Percentiles rank a stretch among this genome's conserved stretches.
These are phyloP conservation scores for Phyllosticta paracitricarpa DNA, from an alignment of 2,329 filamentous ascomycete genomes.

Conservation along the genomic window DNA sequence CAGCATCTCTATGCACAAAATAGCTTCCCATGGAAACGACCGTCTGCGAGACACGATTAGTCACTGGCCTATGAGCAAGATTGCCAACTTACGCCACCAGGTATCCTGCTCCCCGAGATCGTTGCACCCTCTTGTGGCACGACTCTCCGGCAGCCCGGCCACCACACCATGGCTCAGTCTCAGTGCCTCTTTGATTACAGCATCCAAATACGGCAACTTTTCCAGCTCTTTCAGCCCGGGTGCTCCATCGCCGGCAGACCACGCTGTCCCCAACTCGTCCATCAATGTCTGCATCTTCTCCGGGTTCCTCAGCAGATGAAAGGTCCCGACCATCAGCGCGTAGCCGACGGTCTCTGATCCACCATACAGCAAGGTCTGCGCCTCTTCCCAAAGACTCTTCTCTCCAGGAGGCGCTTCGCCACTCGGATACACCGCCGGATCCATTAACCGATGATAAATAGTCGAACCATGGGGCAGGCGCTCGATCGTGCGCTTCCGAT, in stretches of 20 bases:
- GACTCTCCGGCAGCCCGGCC: constrained; percentile 17
- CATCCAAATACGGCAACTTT: constrained; percentile 24
- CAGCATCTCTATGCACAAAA: constrained; percentile 20
- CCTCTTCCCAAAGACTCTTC: constrained; percentile 34
- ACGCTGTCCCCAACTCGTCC: constrained; percentile 27
- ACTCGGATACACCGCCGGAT: constrained; percentile 23
- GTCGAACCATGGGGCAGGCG: constrained; percentile 27
- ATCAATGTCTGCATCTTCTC: constrained; percentile 25
- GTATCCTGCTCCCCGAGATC: constrained; percentile 16
- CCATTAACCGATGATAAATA: constrained; percentile 27
- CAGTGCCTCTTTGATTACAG: constrained; percentile 32
- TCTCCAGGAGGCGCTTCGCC: constrained; percentile 20
- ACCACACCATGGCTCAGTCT: constrained; percentile 27
- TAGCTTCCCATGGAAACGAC: constrained; percentile 14
- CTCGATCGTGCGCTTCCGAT: constrained; percentile 21
- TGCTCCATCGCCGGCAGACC: constrained; percentile 13
- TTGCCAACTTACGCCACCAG: constrained; percentile 15
- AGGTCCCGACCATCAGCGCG: constrained; percentile 32
- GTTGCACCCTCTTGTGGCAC: constrained; percentile 17
- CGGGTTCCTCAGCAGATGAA: constrained; percentile 30
- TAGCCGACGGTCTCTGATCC: constrained; percentile 37
- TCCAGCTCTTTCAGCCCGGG: constrained; percentile 22
- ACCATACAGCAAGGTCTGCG: constrained; percentile 36
- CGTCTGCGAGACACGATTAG: constrained; percentile 15
- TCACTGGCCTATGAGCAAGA: not conserved